Percentiles rank a stretch among this genome's conserved stretches.
Evolutionary conservation across 2,329 filamentous ascomycete species (phyloP).

Genomic region (Macrophomina tecta): DNA sequence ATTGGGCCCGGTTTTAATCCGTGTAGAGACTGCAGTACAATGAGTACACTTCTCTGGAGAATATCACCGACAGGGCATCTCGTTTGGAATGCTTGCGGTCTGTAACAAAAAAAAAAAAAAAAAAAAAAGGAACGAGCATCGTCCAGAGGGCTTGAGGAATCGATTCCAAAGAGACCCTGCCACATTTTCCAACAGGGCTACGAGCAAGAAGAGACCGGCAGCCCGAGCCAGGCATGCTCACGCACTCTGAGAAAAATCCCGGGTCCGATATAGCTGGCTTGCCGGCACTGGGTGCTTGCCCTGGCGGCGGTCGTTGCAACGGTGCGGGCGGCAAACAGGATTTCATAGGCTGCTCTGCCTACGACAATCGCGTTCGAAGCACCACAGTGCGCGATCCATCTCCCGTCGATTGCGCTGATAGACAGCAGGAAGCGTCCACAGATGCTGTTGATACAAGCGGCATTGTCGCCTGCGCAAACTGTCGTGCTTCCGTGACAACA

Average conservation of each 20-base stretch:
- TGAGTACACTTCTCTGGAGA: not conserved
- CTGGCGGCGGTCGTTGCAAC: conserved; percentile 92
- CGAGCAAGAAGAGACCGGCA: not conserved
- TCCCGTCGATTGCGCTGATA: too few species aligned
- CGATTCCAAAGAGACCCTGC: not conserved
- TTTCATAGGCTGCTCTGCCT: conserved; percentile 93
- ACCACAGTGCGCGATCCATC: conserved; percentile 64
- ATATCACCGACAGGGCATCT: not conserved
- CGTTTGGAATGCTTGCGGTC: not conserved
- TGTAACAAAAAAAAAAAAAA: not conserved
- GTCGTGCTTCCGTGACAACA: conserved; percentile 92
- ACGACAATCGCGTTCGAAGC: conserved; percentile 94
- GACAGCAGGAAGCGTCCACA: not conserved
- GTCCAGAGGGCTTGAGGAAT: not conserved
- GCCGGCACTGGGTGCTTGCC: conserved; percentile 79
- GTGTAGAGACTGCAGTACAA: not conserved
- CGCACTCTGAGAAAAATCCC: not conserved
- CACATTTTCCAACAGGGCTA: not conserved
- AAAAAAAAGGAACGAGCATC: not conserved
- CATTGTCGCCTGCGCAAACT: conserved; percentile 86
- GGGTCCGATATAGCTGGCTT: too few species aligned
- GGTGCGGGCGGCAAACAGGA: conserved; percentile 94
- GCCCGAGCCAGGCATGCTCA: not conserved
- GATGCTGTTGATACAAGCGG: not conserved
- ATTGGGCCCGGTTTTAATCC: too few species aligned